Evolutionary conservation across 768 basidiomycete genomes (phyloP).

Genomic region (Paxillus involutus): DNA sequence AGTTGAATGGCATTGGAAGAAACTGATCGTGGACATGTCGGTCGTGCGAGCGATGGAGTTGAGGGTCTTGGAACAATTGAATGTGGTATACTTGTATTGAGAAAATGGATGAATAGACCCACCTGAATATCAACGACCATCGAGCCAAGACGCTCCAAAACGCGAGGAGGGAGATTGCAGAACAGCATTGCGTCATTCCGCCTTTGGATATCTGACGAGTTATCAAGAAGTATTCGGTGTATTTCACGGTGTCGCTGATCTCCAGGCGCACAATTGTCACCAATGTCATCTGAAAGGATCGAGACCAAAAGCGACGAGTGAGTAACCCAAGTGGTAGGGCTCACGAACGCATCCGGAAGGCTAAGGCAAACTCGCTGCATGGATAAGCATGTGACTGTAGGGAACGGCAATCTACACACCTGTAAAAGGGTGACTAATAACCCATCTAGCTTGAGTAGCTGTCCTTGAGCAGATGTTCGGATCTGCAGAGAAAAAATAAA

Average conservation of each 20-base stretch:
- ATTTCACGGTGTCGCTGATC: constrained; percentile 40
- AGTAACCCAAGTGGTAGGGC: constrained; percentile 64
- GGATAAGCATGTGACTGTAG: constrained; percentile 1
- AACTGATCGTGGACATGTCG: constrained; percentile 54
- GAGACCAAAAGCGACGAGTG: constrained; percentile 41
- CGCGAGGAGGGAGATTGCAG: constrained; percentile 59
- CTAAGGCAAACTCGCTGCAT: constrained; percentile 65
- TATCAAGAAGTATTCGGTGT: constrained; percentile 50
- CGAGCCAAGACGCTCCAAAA: constrained; percentile 57
- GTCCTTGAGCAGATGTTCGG: constrained; percentile 51
- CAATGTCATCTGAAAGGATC: constrained; percentile 45
- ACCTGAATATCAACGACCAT: constrained; percentile 58
- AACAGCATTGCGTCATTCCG: constrained; percentile 85
- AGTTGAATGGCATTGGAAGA: constrained; percentile 49
- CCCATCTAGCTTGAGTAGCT: constrained; percentile 51
- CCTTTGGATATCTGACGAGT: constrained; percentile 66
- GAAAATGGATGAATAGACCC: background rate
- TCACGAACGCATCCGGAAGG: constrained; percentile 73
- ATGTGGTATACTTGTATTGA: background rate
- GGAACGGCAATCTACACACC: constrained; percentile 37
- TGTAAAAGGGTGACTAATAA: constrained; percentile 60
- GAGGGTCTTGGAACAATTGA: constrained; percentile 48
- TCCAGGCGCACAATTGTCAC: constrained; percentile 14
- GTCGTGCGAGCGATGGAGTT: constrained; percentile 74
- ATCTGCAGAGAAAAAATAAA: constrained; percentile 51